A percentile compares a stretch with the other conserved stretches of the same genome.
phyloP scores from a whole-genome alignment of 148 eudicot genomes.

The Rhododendron ferrugineum region DNA sequence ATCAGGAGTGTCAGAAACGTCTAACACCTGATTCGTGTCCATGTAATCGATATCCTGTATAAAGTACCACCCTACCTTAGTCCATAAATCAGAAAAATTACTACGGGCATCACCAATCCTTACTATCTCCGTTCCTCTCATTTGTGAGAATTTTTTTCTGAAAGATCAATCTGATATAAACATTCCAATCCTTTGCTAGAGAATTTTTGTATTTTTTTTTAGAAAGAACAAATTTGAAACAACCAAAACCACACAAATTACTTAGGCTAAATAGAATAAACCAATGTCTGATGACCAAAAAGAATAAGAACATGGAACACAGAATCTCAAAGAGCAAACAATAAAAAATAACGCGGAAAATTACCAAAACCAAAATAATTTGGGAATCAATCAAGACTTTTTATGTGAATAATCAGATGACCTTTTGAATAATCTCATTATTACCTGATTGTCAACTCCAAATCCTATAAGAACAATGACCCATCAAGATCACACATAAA shows the following conservation, averaged over 20 bases:
- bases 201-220: too few relatives aligned
- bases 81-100: neutral
- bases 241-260: neutral
- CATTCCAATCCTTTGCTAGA: neutral
- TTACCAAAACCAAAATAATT: neutral
- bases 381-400: neutral
- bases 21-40: constrained; percentile 43
- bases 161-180: neutral
- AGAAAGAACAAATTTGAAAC: too few relatives aligned
- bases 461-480: neutral
- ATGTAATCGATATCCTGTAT: constrained; percentile 39
- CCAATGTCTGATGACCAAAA: neutral
- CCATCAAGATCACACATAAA: neutral
- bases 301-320: neutral
- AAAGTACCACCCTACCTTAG: neutral
- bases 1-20: constrained; percentile 81
- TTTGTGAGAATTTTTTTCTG: neutral
- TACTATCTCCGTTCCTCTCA: neutral
- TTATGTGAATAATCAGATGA: neutral
- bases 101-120: neutral
- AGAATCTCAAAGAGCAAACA: neutral
- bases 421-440: neutral
- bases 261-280: neutral
- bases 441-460: neutral
- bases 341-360: neutral